These are phyloP conservation scores for Cyberlindnera mycetangii DNA, from an alignment of 805 yeast genomes.

Conservation along the genomic window DNA sequence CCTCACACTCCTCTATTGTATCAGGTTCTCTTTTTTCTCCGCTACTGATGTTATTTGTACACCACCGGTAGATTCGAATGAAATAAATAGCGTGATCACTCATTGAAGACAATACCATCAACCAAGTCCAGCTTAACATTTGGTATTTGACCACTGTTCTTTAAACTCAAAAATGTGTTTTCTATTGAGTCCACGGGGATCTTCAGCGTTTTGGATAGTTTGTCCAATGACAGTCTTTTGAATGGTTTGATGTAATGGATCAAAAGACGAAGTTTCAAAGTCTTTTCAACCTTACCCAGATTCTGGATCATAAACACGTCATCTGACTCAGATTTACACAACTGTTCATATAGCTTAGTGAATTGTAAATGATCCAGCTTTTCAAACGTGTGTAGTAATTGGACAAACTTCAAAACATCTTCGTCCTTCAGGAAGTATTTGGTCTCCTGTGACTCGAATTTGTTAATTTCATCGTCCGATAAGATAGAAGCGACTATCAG, in stretches of 20 bases:
- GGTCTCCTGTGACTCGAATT: conserved; percentile 31
- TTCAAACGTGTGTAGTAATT: conserved; percentile 23
- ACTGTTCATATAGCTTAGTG: conserved; percentile 6
- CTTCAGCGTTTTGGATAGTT: conserved; percentile 18
- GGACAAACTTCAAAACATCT: conserved; percentile 21
- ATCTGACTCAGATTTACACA: conserved; percentile 10
- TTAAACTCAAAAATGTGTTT: conserved; percentile 23
- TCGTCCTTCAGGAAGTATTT: conserved; percentile 27
- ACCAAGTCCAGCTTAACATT: conserved; percentile 26
- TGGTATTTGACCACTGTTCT: conserved; percentile 21
- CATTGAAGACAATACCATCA: conserved; percentile 26
- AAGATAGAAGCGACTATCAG: conserved; percentile 57
- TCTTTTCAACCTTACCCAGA: conserved; percentile 20
- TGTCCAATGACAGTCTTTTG: conserved; percentile 22
- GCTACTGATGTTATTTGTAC: too few relatives aligned
- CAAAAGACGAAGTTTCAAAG: conserved; percentile 21
- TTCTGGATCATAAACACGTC: conserved; percentile 22
- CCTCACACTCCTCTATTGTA: too few relatives aligned
- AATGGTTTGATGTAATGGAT: conserved; percentile 30
- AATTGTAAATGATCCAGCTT: conserved; percentile 20
- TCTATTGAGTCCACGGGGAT: conserved; percentile 23
- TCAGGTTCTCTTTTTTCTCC: too few relatives aligned
- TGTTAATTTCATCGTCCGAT: conserved; percentile 43
- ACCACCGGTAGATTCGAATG: too few relatives aligned
- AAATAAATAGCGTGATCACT: conserved; percentile 6